Evolutionary conservation across 192 early-diverging fungal genomes (phyloP), one percentile per base, ranked within the genome.

Genomic region (Jimgerdemannia flammicorona): DNA sequence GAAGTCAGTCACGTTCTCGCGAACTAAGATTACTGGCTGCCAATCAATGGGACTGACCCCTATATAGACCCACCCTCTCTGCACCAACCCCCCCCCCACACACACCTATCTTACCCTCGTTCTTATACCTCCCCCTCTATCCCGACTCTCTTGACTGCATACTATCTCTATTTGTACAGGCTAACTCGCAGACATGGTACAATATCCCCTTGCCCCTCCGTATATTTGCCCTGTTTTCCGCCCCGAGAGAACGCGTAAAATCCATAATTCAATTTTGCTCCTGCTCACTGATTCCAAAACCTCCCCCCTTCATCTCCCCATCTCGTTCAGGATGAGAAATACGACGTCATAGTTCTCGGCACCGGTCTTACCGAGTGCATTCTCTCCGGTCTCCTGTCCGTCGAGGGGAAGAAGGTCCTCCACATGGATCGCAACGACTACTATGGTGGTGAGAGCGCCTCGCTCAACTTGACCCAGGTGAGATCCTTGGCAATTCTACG

Each of bases 371-470:
- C 95, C 79, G 94, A 96, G 81, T 96, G 95, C 84, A 91, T 96
- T 78, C 87, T 96, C 40, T 96, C 94, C 9, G 94, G 94, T 44
- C 84, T 95, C 65, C 87, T 96, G 43, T 94, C 95, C 6, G 92
- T 95, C 41, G 95, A 96, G 78, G 94, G 95, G 82, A 95, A 96
- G 84, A 94, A 94, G 80, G 95, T 96, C n/a, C 85, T 96, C 72
- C 95, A 96, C 77, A 90, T 96, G 77, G 95, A 96, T 84, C 89
- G 93, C 73, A 95, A 99, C 84, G 95, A 98, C 82, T 99, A 98
- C 85, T 99, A 99, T 79, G 98, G 98, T 78, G 98, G 93, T 75
- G 98, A 97, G 68, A 92, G 93, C 72, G 97, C 98, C 63, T 94
- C 91, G 67, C 88, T 99, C 73, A 98, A 99, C 88, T 90, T 99